Evolutionary conservation across 2,329 filamentous ascomycete genomes (phyloP), one percentile per base, ranked within the genome.

Genomic region (Diaporthe helianthi): DNA sequence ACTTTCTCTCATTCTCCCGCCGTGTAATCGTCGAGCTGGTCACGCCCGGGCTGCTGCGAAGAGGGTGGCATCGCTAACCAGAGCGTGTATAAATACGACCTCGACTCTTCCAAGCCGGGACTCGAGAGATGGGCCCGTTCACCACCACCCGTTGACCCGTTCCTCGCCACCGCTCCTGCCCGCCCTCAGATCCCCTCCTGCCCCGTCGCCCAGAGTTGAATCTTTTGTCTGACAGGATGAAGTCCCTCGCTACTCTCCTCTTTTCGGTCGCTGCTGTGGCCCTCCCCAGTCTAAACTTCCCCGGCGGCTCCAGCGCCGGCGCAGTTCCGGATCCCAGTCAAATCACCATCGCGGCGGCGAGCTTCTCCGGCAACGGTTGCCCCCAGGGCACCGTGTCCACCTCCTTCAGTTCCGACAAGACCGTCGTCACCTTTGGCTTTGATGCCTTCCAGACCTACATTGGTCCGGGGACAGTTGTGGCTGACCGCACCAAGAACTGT

Each of bases 381-480:
- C 81, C 81, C 12, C 80, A 82, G 74, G 79, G 79, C 33, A 78
- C 78, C 60, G 81, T 83, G 12, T 80, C 82, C 24, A 82, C 80
- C 44, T 78, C 76, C 71, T 78, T 83, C 72, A 81, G 81, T 12
- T 76, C 80, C 13, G 81, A 84, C 75, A 77, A 79, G 72, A 82
- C 80, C 38, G 76, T 83, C 73, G 79, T 84, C 75, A 84, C 82
- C 61, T 83, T 84, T 68, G 82, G 82, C 69, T 83, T 83, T 73
- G 82, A 83, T 72, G 71, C 73, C 60, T 84, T 83, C 78, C 82
- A 83, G 76, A 83, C 81, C 65, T 83, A 82, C 76, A 83, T 83
- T 69, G 82, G 82, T 2, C 81, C 81, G n/a, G 80, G 78, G 55
- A 79, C 77, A 55, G 69, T 69, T 65, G 71, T 74, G 2, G 70